phyloP scores from a whole-genome alignment of 306 rosid species.

The Gastrolobium villosum region DNA sequence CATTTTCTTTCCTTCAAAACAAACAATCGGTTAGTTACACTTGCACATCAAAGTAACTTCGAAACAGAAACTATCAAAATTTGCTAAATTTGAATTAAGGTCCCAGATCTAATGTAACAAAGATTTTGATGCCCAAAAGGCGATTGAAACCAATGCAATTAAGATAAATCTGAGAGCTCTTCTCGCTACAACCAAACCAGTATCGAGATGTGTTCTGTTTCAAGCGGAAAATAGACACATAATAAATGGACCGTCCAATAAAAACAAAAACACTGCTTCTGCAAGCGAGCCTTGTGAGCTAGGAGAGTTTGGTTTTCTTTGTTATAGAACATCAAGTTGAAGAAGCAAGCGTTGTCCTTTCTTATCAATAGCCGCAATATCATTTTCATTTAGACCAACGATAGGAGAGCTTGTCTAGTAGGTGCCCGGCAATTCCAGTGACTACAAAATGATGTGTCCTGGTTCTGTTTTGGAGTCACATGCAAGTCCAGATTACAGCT shows the following conservation, averaged over 20 bases:
- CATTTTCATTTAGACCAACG: conserved; percentile 43
- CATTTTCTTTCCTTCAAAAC: background rate
- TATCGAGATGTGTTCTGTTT: background rate
- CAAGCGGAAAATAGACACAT: background rate
- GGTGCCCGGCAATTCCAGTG: conserved; percentile 59
- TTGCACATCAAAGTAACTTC: background rate
- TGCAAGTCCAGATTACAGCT: conserved; percentile 18
- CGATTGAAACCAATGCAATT: conserved; percentile 4
- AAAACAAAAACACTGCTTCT: background rate
- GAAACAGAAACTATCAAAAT: background rate
- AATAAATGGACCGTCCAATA: background rate
- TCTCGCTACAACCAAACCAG: background rate
- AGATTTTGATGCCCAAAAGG: background rate
- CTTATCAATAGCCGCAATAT: conserved; percentile 13
- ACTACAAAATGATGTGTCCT: conserved; percentile 47
- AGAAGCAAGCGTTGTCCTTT: conserved; percentile 24
- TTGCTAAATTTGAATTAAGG: background rate
- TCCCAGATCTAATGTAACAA: background rate
- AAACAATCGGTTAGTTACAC: too few species aligned
- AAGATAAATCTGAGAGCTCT: background rate
- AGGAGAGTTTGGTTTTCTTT: background rate
- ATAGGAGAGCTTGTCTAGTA: conserved; percentile 50
- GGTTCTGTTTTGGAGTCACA: conserved; percentile 22
- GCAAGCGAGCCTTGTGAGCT: background rate
- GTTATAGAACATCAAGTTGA: conserved; percentile 1